Percentiles rank a stretch among this genome's conserved stretches.
These are phyloP conservation scores for Cylindrotheca closterium DNA, from an alignment of 108 stramenopile genomes.

Conservation along the genomic window DNA sequence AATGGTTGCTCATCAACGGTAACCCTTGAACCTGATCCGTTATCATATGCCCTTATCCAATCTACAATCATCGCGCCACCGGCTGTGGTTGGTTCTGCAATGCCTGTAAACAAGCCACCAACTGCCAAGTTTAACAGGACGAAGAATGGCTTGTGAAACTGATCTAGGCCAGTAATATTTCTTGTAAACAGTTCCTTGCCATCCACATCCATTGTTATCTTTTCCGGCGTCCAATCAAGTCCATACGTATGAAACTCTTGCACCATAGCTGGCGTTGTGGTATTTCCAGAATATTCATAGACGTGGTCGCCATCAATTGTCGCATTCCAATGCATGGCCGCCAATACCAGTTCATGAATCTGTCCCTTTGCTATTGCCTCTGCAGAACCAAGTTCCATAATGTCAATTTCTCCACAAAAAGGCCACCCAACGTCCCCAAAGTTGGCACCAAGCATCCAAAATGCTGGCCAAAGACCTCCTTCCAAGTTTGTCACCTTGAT, in stretches of 20 bases:
- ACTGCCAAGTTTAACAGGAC: slow-evolving; percentile 46
- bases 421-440: slow-evolving; percentile 43
- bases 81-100: slow-evolving; percentile 3
- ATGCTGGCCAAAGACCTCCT: slow-evolving; percentile 42
- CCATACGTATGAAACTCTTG: slow-evolving; percentile 24
- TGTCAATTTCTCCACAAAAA: slow-evolving; percentile 59
- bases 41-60: too few relatives aligned
- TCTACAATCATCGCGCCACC: too few relatives aligned
- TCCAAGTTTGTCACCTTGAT: slow-evolving; percentile 22
- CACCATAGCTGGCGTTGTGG: neutral
- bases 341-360: slow-evolving; percentile 5
- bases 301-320: slow-evolving; percentile 16
- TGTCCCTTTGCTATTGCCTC: slow-evolving; percentile 9
- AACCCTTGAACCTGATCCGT: too few relatives aligned
- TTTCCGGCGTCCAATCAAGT: slow-evolving; percentile 16
- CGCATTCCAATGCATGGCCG: slow-evolving; percentile 13
- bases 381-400: slow-evolving; percentile 45
- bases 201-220: slow-evolving; percentile 20
- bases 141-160: slow-evolving; percentile 32
- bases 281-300: neutral
- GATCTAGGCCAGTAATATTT: slow-evolving; percentile 17
- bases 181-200: slow-evolving; percentile 7
- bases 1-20: too few relatives aligned
- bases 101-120: slow-evolving; percentile 32
- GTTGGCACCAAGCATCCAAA: slow-evolving; percentile 57